Evolutionary conservation across 306 rosid species (phyloP).

Genomic region (Castanea sativa): DNA sequence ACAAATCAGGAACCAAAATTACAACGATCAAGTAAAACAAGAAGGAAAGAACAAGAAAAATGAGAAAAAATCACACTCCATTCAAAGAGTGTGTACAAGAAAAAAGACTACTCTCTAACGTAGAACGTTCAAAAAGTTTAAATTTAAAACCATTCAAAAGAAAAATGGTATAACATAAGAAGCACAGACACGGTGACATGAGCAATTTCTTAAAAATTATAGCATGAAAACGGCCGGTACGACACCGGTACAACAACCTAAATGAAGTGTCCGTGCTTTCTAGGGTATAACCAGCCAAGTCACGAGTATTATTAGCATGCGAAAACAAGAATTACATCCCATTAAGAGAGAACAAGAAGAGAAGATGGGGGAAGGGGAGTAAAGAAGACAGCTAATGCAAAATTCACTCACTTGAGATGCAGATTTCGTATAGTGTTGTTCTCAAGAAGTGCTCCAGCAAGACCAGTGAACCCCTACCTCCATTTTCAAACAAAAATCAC

Average conservation of each 20-base stretch:
- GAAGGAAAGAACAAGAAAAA: no score
- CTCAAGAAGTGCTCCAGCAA: constrained; percentile 93
- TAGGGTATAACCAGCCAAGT: background rate
- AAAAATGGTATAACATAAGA: background rate
- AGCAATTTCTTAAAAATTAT: no score
- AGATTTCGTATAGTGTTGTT: constrained; percentile 67
- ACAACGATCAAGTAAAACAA: no score
- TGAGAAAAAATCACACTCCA: no score
- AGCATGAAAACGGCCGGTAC: no score
- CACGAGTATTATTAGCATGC: background rate
- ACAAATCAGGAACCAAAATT: no score
- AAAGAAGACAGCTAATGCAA: constrained; percentile 14
- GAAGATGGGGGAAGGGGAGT: background rate
- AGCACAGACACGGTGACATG: no score
- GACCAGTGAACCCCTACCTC: constrained; percentile 94
- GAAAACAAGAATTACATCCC: background rate
- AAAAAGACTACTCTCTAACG: no score
- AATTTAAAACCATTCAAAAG: constrained; percentile 13
- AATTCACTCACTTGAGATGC: constrained; percentile 74
- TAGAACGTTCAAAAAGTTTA: background rate
- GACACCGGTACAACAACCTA: no score
- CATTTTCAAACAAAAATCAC: constrained; percentile 41
- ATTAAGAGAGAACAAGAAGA: background rate
- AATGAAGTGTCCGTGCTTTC: no score
- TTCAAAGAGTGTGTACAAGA: no score